Conservation (phyloP, 2,329 filamentous ascomycete genomes). For the Akanthomyces dipterigenus region DNA sequence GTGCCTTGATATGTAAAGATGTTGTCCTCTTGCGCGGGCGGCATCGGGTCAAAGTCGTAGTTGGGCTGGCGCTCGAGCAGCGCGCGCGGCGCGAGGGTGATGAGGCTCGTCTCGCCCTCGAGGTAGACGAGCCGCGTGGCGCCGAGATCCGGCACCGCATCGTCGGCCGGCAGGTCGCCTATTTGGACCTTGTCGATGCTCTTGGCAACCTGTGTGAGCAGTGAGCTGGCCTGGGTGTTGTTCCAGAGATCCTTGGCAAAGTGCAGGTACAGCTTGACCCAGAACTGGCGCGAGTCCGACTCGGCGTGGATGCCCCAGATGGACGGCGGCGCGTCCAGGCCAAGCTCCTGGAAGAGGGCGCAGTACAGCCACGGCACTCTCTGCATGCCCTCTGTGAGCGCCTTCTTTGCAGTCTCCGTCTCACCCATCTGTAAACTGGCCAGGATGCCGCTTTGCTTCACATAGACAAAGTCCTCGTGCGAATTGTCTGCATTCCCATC, state of each 20-base stretch:
- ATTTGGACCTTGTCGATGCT: slow-evolving; percentile 37
- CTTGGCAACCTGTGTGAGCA: slow-evolving; percentile 65
- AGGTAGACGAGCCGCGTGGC: slow-evolving; percentile 73
- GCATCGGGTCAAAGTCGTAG: slow-evolving; percentile 75
- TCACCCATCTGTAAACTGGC: slow-evolving; percentile 69
- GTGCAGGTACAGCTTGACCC: slow-evolving; percentile 68
- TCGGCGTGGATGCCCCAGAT: slow-evolving; percentile 75
- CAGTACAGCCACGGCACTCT: slow-evolving; percentile 79
- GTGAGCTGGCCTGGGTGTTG: slow-evolving; percentile 58
- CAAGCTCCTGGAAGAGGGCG: slow-evolving; percentile 71
- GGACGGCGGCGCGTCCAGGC: slow-evolving; percentile 67
- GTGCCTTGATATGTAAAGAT: slow-evolving; percentile 40
- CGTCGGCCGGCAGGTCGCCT: slow-evolving; percentile 31
- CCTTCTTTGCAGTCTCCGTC: slow-evolving; percentile 53
- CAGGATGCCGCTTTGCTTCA: slow-evolving; percentile 69
- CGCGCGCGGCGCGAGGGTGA: slow-evolving; percentile 59
- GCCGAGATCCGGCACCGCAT: slow-evolving; percentile 34
- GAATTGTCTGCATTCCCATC: slow-evolving; percentile 22
- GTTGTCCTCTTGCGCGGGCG: slow-evolving; percentile 54
- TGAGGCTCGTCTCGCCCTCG: slow-evolving; percentile 65
- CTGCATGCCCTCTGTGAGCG: slow-evolving; percentile 62
- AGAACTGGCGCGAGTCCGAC: slow-evolving; percentile 55
- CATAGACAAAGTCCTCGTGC: slow-evolving; percentile 51
- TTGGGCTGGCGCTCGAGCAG: slow-evolving; percentile 60
- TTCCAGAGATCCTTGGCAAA: slow-evolving; percentile 83